These are phyloP conservation scores for Trichoderma gracile DNA, from an alignment of 2,329 filamentous ascomycete genomes.

Conservation along the genomic window DNA sequence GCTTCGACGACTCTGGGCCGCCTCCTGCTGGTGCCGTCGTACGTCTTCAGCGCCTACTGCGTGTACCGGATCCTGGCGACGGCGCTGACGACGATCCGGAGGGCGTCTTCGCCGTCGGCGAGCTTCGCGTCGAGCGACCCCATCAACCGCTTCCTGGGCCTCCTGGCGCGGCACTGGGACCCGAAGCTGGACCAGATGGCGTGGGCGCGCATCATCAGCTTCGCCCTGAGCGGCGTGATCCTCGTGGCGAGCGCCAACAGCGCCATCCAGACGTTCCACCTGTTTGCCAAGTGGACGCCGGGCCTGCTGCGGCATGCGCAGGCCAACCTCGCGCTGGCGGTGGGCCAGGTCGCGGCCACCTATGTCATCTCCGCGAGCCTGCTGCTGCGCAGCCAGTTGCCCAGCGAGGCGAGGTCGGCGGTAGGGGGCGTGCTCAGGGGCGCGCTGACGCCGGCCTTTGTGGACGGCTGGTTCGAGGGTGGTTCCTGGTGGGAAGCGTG, in stretches of 20 bases:
- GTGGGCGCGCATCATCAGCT: conserved; percentile 84
- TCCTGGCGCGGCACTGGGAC: conserved; percentile 82
- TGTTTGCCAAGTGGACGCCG: conserved; percentile 76
- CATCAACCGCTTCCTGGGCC: conserved; percentile 77
- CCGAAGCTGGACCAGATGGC: conserved; percentile 77
- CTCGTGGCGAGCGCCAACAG: conserved; percentile 78
- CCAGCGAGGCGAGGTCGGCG: conserved; percentile 72
- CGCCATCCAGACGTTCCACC: conserved; percentile 79
- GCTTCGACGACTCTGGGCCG: conserved; percentile 68
- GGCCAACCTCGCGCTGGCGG: conserved; percentile 75
- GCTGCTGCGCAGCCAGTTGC: conserved; percentile 75
- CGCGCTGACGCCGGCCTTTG: conserved; percentile 67
- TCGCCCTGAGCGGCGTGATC: conserved; percentile 79
- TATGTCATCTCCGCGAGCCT: conserved; percentile 83
- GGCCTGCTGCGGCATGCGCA: conserved; percentile 70
- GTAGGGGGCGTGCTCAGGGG: conserved; percentile 77
- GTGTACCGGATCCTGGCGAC: conserved; percentile 79
- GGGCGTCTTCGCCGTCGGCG: conserved; percentile 45
- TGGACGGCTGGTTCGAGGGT: conserved; percentile 84
- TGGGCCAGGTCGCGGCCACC: conserved; percentile 78
- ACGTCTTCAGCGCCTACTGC: conserved; percentile 78
- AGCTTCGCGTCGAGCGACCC: conserved; percentile 72
- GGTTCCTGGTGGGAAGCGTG: conserved; percentile 72
- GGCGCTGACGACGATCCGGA: conserved; percentile 64
- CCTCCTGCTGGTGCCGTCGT: conserved; percentile 61